Evolutionary conservation across 2,329 filamentous ascomycete genomes (phyloP), one percentile per base, ranked within the genome.

Genomic region (Alternaria dauci): DNA sequence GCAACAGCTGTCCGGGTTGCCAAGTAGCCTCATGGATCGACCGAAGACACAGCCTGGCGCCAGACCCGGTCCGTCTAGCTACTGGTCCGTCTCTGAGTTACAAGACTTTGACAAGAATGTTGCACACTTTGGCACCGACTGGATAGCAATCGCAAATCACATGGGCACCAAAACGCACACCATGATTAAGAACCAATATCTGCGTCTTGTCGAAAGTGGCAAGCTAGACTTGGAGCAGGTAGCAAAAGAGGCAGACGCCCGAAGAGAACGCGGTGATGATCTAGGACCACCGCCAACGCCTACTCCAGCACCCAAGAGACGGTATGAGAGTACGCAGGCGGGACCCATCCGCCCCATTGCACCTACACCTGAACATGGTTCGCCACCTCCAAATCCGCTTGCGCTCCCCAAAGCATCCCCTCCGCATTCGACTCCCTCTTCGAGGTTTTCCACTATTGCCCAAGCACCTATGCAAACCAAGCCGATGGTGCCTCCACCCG

Each of bases 141-240:
- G 91, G 87, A 81, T 82, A 50, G 87, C 86, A 5, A 94, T 94
- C 77, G 90, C 92, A 41, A 84, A 84, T 52, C 88, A 92, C 70
- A 93, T 95, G 90, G 89, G 90, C 51, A 92, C 91, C 5, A 94
- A 94, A 79, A 94, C 92, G 18, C 86, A 90, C 57, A 91, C 91
- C n/a, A 95, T 95, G 92, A 92, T 74, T 52, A 84, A 84, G 71
- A 85, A 85, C 71, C 80, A 84, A 66, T 85, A 82, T 59, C 69
- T 80, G 52, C 81, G 82, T 53, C 76, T 81, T 51, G 74, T 82
- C 12, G 81, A 82, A 54, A 72, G 78, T 32, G 81, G 81, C 9
- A 78, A 76, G 41, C 66, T 72, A 48, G 82, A 83, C 23, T 75
- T 84, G 4, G 76, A 80, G 52, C 70, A 78, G 42, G 67, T 75